Evolutionary conservation across 345 rosid genomes (phyloP).

Genomic region (Aquilaria malaccensis): DNA sequence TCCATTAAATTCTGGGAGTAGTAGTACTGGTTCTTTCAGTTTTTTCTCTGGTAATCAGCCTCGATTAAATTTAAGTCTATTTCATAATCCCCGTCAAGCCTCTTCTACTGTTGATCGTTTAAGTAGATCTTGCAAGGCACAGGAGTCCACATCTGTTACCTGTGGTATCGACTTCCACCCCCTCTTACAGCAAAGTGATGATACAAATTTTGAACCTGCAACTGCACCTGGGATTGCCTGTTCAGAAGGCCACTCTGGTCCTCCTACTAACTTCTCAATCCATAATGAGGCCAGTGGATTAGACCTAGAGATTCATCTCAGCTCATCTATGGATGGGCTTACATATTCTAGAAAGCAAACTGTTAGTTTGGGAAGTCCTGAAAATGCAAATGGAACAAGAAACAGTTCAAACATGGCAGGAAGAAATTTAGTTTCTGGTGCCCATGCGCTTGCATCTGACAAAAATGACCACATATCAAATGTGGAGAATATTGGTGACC

Average conservation of each 20-base stretch:
- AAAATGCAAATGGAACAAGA: conserved; percentile 16
- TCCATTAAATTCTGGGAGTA: conserved; percentile 31
- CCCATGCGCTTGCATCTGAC: conserved; percentile 18
- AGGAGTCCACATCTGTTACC: conserved; percentile 34
- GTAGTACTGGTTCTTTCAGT: conserved; percentile 49
- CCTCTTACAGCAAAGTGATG: conserved; percentile 62
- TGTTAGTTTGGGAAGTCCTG: conserved; percentile 14
- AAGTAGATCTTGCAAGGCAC: conserved; percentile 30
- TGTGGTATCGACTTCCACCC: conserved; percentile 79
- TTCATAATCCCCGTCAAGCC: conserved; percentile 50
- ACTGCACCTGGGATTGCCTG: conserved; percentile 21
- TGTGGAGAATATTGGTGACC: conserved; percentile 38
- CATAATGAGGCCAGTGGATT: conserved; percentile 29
- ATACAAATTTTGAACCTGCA: conserved; percentile 22
- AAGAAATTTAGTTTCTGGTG: conserved; percentile 22
- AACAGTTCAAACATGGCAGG: conserved; percentile 17
- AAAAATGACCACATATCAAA: conserved; percentile 23
- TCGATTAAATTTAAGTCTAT: conserved; percentile 71
- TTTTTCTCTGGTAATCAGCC: conserved; percentile 75
- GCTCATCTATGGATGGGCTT: conserved; percentile 34
- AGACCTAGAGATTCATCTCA: conserved; percentile 72
- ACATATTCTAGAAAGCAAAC: conserved; percentile 15
- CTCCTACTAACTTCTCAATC: conserved; percentile 15
- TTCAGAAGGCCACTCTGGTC: conserved; percentile 30
- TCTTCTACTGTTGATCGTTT: conserved; percentile 27